phyloP scores from a whole-genome alignment of 73 alveolate species.

The Uronychia binucleata region DNA sequence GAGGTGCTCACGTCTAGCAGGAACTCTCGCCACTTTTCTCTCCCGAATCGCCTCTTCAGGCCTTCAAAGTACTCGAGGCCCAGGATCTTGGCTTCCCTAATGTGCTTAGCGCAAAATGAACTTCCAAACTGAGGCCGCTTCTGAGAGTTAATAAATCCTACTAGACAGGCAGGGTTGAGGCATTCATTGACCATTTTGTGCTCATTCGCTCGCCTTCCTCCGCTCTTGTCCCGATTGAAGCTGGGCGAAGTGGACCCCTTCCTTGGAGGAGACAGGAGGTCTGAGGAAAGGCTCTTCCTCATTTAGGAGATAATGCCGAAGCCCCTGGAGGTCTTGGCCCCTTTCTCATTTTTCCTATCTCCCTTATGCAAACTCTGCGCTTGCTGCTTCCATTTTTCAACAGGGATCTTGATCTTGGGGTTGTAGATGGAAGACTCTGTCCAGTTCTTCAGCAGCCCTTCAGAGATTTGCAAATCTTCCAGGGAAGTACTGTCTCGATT shows the following conservation, averaged over 20 bases:
- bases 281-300: background rate
- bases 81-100: background rate
- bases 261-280: background rate
- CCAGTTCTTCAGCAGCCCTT: background rate
- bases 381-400: no score
- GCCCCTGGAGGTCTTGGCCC: no score
- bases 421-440: no score
- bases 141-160: background rate
- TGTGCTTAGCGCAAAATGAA: background rate
- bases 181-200: background rate
- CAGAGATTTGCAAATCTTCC: background rate
- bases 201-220: background rate
- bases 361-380: no score
- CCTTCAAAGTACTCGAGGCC: background rate
- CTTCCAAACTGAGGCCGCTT: background rate
- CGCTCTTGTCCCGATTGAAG: background rate
- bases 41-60: background rate
- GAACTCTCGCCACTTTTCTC: background rate
- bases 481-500: background rate
- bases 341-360: no score
- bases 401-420: no score
- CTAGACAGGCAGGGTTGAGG: background rate
- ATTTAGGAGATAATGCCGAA: background rate
- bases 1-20: background rate
- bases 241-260: background rate